phyloP scores from a whole-genome alignment of 2,329 filamentous ascomycete species.

The Monilinia fructicola region DNA sequence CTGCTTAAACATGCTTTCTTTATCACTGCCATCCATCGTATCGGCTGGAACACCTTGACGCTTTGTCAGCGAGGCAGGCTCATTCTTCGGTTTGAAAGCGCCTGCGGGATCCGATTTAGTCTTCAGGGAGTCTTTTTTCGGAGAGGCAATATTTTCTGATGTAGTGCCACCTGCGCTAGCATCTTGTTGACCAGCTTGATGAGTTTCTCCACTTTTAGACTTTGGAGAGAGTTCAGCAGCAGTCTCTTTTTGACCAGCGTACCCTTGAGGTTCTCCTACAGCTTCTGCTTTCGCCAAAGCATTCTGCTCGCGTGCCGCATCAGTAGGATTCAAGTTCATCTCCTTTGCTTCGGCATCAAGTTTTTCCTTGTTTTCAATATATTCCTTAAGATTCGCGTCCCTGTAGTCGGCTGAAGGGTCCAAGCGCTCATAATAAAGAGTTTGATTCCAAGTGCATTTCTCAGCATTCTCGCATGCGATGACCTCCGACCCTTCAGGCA shows the following conservation, averaged over 20 bases:
- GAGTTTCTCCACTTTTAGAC: background rate
- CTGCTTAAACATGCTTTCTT: slow-evolving; percentile 18
- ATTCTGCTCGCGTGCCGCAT: slow-evolving; percentile 11
- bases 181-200: background rate
- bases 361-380: slow-evolving; percentile 42
- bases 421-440: slow-evolving; percentile 33
- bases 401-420: slow-evolving; percentile 47
- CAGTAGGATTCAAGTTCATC: slow-evolving; percentile 3
- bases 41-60: slow-evolving; percentile 13
- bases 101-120: slow-evolving; percentile 7
- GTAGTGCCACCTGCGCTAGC: background rate
- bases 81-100: slow-evolving; percentile 10
- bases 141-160: background rate
- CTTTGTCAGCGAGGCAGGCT: slow-evolving; percentile 11
- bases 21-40: slow-evolving; percentile 3
- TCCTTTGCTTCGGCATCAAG: slow-evolving; percentile 41
- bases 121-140: background rate
- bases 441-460: slow-evolving; percentile 40
- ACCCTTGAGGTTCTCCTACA: slow-evolving; percentile 9
- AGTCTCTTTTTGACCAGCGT: background rate
- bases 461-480: slow-evolving; percentile 47
- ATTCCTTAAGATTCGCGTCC: slow-evolving; percentile 47
- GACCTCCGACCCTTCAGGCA: slow-evolving; percentile 58
- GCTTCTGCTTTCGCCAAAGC: slow-evolving; percentile 12
- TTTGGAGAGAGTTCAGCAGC: background rate